Evolutionary conservation across 2,329 filamentous ascomycete species (phyloP).

Genomic region (Parascedosporium putredinis): DNA sequence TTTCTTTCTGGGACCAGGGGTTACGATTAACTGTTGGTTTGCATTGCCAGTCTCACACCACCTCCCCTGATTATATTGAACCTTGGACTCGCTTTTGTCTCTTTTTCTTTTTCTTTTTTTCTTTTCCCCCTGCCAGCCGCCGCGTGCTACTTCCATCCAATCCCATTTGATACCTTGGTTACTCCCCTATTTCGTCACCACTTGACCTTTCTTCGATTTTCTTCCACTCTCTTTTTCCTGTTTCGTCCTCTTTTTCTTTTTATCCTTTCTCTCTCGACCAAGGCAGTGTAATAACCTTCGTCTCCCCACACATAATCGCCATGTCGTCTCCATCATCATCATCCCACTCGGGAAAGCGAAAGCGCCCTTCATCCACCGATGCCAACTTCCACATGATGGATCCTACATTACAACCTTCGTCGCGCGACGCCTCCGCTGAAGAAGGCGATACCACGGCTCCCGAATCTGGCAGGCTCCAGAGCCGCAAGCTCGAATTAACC

Average conservation of each 20-base stretch:
- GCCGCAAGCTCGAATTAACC: conserved; percentile 24
- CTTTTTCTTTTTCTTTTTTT: background rate
- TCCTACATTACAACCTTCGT: conserved; percentile 56
- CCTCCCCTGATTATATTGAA: background rate
- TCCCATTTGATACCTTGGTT: conserved; percentile 2
- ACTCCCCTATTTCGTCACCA: conserved; percentile 3
- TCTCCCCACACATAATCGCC: conserved; percentile 11
- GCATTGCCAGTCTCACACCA: background rate
- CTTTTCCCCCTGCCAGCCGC: background rate
- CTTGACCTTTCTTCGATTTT: background rate
- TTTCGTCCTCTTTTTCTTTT: background rate
- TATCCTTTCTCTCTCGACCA: background rate
- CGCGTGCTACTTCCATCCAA: background rate
- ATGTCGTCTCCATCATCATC: conserved; percentile 51
- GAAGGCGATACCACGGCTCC: conserved; percentile 65
- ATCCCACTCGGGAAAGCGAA: conserved; percentile 60
- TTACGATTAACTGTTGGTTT: too few relatives aligned
- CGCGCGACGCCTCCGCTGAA: conserved; percentile 73
- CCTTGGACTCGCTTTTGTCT: too few relatives aligned
- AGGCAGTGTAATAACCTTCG: background rate
- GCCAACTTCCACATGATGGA: conserved; percentile 35
- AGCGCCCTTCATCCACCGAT: conserved; percentile 53
- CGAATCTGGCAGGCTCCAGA: conserved; percentile 47
- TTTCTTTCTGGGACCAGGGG: too few relatives aligned
- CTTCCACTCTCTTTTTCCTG: background rate